Conservation (phyloP, 495 filamentous ascomycete species). For the Hyaloscypha bicolor region DNA sequence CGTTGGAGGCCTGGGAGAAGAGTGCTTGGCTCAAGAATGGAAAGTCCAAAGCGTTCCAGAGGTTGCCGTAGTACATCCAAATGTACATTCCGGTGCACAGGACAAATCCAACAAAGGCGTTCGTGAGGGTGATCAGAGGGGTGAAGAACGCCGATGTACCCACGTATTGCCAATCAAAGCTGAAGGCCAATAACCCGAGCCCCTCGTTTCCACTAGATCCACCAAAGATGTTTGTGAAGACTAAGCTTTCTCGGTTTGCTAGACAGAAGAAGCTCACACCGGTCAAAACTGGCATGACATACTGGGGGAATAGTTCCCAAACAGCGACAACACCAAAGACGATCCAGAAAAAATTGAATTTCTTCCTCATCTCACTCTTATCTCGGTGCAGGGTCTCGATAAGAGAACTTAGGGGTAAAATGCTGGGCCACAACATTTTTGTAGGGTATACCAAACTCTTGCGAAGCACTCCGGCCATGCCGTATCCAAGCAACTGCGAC, state of each 20-base stretch:
- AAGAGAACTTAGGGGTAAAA: slow-evolving; percentile 45
- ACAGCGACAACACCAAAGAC: slow-evolving; percentile 41
- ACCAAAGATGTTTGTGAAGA: slow-evolving; percentile 63
- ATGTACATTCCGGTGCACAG: slow-evolving; percentile 19
- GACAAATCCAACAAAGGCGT: slow-evolving; percentile 18
- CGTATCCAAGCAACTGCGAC: slow-evolving; percentile 55
- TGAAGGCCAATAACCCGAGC: slow-evolving; percentile 57
- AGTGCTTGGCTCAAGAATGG: slow-evolving; percentile 52
- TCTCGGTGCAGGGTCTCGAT: slow-evolving; percentile 42
- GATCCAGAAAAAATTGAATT: slow-evolving; percentile 45
- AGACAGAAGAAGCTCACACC: slow-evolving; percentile 60
- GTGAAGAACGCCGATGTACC: slow-evolving; percentile 13
- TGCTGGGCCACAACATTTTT: slow-evolving; percentile 49
- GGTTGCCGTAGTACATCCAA: slow-evolving; percentile 45
- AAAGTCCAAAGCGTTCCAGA: slow-evolving; percentile 49
- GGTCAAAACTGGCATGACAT: slow-evolving; percentile 55
- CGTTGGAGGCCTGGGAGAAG: slow-evolving; percentile 45
- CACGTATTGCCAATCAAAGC: slow-evolving; percentile 55
- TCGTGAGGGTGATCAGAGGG: slow-evolving; percentile 24
- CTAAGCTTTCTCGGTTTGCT: slow-evolving; percentile 47
- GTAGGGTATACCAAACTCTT: slow-evolving; percentile 55
- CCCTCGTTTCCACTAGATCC: slow-evolving; percentile 54
- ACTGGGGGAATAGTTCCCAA: slow-evolving; percentile 54
- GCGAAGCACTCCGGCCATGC: slow-evolving; percentile 55
- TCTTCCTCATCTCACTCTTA: slow-evolving; percentile 26